Base-by-base conservation (phyloP, 2,329 filamentous ascomycete species). In the Diplodia mutila region DNA sequence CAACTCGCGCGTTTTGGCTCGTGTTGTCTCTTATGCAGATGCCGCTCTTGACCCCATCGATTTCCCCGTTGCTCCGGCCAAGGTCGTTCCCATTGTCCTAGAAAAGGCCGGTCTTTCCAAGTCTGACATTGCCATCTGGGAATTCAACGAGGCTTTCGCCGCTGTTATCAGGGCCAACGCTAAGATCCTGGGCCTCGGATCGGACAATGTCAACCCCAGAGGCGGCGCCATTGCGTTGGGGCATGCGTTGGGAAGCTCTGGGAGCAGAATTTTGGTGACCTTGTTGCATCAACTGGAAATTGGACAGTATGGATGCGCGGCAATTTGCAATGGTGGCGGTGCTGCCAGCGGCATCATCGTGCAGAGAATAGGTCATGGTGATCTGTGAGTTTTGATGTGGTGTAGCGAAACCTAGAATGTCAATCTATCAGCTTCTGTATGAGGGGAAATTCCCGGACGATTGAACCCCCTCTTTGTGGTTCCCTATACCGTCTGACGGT, bases 71-170 rank as follows among this genome's bases (percentile, higher is more conserved):
- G 95, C 95, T 1, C 95, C 95, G 0, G 87, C 95, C 48, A 94
- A 96, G 80, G 94, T 94, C 5, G 94, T 98, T 0, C 93, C 94
- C 3, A 88, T 97, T 73, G 94, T 94, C 12, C 85, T 99, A 61
- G 87, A 93, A 80, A 87, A 94, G 67, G 95, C 95, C 0, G 94
- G 94, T 12, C 94, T 99, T 72, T 92, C 88, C 71, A 93, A 94
- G 80, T 91, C 96, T 55, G 91, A 98, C 79, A 93, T 99, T 54
- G 90, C 94, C 5, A 83, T 97, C 25, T 98, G 95, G 94, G 95
- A 98, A 79, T 97, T 99, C 80, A 99, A 99, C 79, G 95, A 99
- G 82, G 95, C 95, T 0, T 99, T 99, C 77, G 94, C 95, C 32
- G 92, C 92, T 4, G 94, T 97, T 34, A 95, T 97, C 79, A 93